phyloP scores from a whole-genome alignment of 139 green algal species.

The Spirogloea muscicola region DNA sequence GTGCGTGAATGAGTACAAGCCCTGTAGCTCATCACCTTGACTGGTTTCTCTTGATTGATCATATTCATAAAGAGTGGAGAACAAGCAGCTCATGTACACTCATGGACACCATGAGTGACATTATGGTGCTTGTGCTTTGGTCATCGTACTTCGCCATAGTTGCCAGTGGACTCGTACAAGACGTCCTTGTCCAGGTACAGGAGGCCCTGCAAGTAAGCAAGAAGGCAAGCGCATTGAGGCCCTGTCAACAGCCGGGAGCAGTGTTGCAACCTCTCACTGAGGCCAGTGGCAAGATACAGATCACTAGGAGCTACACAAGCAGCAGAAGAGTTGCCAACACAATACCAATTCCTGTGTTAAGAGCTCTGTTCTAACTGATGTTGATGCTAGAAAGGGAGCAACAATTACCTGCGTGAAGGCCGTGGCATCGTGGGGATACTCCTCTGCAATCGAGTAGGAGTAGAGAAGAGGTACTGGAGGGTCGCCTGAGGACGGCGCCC shows the following conservation, averaged over 20 bases:
- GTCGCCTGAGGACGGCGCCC: no score
- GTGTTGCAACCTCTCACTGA: background rate
- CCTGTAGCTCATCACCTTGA: no score
- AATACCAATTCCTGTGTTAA: background rate
- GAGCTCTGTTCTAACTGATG: background rate
- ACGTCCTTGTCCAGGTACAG: slow-evolving; percentile 32
- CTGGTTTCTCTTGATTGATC: no score
- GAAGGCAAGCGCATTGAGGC: background rate
- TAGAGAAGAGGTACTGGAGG: slow-evolving; percentile 20
- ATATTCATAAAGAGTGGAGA: no score
- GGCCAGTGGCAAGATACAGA: background rate
- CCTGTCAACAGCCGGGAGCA: background rate
- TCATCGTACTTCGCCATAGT: slow-evolving; percentile 26
- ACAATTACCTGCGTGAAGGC: slow-evolving; percentile 48
- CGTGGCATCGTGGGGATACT: slow-evolving; percentile 35
- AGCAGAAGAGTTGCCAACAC: background rate
- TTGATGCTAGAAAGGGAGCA: background rate
- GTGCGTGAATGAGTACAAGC: no score
- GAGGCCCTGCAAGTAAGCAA: background rate
- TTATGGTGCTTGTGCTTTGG: background rate
- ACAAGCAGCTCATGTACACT: no score
- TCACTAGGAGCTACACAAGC: background rate
- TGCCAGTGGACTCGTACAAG: slow-evolving; percentile 43
- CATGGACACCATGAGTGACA: no score
- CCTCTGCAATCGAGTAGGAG: slow-evolving; percentile 38